A percentile compares a stretch with the other conserved stretches of the same genome.
phyloP scores from a whole-genome alignment of 257 asterid species.

The Nyctanthes arbortristis region DNA sequence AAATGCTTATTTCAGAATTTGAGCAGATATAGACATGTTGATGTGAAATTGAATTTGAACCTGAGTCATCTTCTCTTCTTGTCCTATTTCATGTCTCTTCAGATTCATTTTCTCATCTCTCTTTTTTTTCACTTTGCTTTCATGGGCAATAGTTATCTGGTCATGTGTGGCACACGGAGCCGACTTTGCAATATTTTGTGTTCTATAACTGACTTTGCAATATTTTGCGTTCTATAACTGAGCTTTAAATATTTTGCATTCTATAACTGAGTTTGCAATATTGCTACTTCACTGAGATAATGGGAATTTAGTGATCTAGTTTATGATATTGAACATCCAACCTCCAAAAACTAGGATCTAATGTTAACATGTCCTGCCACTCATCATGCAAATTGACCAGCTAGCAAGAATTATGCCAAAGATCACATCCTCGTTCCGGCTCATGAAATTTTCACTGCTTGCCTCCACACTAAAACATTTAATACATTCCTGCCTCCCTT shows the following conservation, averaged over 20 bases:
- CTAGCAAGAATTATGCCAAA: background rate
- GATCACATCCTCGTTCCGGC: background rate
- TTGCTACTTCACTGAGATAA: background rate
- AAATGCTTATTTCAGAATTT: background rate
- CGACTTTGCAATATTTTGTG: background rate
- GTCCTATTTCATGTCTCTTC: conserved; percentile 11
- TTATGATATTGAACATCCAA: background rate
- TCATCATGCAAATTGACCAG: background rate
- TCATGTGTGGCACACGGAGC: background rate
- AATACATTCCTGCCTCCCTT: background rate
- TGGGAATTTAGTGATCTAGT: background rate
- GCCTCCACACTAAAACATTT: background rate
- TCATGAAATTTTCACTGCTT: background rate
- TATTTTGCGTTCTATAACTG: background rate
- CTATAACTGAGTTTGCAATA: background rate
- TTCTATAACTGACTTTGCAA: background rate
- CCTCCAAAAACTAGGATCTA: background rate
- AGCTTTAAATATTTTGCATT: background rate
- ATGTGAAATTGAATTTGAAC: background rate
- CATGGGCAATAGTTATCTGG: background rate
- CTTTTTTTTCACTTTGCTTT: background rate
- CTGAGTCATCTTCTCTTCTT: background rate
- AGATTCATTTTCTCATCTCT: background rate
- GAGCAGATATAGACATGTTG: background rate
- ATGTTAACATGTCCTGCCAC: background rate